Percentiles rank a stretch among this genome's conserved stretches.
Conservation (phyloP, 202 grass and related monocot species). For the Panicum hallii region DNA sequence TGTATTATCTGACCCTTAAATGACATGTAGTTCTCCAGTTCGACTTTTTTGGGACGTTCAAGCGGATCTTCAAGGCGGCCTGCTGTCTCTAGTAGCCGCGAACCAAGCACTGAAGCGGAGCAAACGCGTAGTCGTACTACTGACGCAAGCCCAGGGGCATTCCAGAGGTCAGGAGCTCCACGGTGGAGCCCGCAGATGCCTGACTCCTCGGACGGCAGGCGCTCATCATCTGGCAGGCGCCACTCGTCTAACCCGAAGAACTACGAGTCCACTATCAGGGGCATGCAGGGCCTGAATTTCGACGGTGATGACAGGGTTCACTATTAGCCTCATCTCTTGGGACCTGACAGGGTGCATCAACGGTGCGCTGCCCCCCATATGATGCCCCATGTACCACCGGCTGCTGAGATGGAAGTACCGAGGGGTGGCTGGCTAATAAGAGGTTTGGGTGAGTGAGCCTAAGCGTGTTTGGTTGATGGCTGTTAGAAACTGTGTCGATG, state of each 20-base stretch:
- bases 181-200: slow-evolving; percentile 55
- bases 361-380: background rate
- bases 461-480: background rate
- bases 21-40: slow-evolving; percentile 93
- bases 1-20: slow-evolving; percentile 77
- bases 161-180: slow-evolving; percentile 48
- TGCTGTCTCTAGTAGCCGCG: slow-evolving; percentile 78
- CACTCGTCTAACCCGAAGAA: slow-evolving; percentile 65
- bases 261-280: slow-evolving; percentile 78
- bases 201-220: slow-evolving; percentile 55
- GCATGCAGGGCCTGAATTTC: slow-evolving; percentile 86
- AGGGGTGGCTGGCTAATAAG: slow-evolving; percentile 44
- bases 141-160: slow-evolving; percentile 63
- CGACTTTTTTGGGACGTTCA: slow-evolving; percentile 78
- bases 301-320: slow-evolving; percentile 59
- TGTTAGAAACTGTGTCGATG: slow-evolving; percentile 25
- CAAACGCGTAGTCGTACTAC: slow-evolving; percentile 48
- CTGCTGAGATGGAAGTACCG: slow-evolving; percentile 13
- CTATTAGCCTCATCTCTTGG: slow-evolving; percentile 40
- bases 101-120: slow-evolving; percentile 54
- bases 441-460: slow-evolving; percentile 22
- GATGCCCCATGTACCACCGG: background rate
- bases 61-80: slow-evolving; percentile 92
- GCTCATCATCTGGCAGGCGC: slow-evolving; percentile 62
- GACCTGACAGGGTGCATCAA: slow-evolving; percentile 22